Conservation (phyloP, 306 rosid genomes). For the Vigna angularis region DNA sequence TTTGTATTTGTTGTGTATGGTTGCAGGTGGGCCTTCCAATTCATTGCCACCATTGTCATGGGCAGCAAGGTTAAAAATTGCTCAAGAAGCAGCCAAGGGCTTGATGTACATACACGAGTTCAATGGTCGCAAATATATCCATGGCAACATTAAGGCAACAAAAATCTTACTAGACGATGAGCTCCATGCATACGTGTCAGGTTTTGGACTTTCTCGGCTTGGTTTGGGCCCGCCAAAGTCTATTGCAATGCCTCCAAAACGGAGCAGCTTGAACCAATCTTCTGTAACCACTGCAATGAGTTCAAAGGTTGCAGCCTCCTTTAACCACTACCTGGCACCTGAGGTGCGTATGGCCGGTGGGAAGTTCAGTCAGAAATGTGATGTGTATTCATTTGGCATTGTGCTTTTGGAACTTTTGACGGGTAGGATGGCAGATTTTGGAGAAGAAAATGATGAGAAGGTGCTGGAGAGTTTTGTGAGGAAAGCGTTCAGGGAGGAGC, state of each 20-base stretch:
- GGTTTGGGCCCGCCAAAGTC: conserved; percentile 51
- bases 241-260: conserved; percentile 54
- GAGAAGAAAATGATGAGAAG: conserved; percentile 60
- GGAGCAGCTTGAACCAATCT: conserved; percentile 52
- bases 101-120: conserved; percentile 74
- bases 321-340: conserved; percentile 65
- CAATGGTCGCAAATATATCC: conserved; percentile 70
- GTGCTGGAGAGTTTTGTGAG: conserved; percentile 70
- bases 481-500: conserved; percentile 66
- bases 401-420: conserved; percentile 77
- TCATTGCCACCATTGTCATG: conserved; percentile 61
- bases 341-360: conserved; percentile 67
- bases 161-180: conserved; percentile 79
- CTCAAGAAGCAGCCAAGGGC: conserved; percentile 83
- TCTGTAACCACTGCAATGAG: conserved; percentile 47
- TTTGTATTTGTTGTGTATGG: conserved; percentile 16
- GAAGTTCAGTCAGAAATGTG: conserved; percentile 81
- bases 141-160: conserved; percentile 77
- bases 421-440: conserved; percentile 61
- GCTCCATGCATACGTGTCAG: conserved; percentile 70
- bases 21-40: conserved; percentile 67
- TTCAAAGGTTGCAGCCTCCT: conserved; percentile 51
- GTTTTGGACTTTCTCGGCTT: conserved; percentile 77
- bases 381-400: conserved; percentile 79
- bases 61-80: conserved; percentile 74